Evolutionary conservation across 805 yeast species (phyloP).

Genomic region (Candida pseudoglaebosa): DNA sequence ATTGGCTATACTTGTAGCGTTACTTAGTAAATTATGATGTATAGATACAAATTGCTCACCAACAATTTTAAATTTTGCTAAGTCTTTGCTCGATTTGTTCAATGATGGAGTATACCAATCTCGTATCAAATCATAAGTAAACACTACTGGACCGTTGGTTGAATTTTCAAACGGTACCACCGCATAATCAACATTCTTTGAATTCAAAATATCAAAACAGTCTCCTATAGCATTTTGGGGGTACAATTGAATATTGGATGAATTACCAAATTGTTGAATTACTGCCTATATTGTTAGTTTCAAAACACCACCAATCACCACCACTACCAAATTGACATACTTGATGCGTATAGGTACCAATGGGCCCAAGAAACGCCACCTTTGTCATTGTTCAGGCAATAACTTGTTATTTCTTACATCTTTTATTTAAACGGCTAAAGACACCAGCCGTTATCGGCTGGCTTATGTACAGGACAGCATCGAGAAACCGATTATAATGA

Average conservation of each 20-base stretch:
- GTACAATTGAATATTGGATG: conserved; percentile 22
- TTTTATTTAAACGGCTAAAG: no score
- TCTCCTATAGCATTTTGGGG: conserved; percentile 46
- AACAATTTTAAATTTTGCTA: conserved; percentile 45
- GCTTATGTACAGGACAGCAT: not conserved
- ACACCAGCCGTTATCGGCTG: not conserved
- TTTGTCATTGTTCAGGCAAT: conserved; percentile 15
- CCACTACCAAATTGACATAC: conserved; percentile 30
- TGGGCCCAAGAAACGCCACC: conserved; percentile 83
- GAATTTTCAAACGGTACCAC: conserved; percentile 93
- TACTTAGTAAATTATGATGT: conserved; percentile 67
- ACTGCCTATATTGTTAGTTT: conserved; percentile 28
- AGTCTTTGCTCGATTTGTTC: conserved; percentile 1
- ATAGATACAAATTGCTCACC: conserved; percentile 82
- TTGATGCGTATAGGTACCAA: conserved; percentile 91
- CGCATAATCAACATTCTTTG: conserved; percentile 53
- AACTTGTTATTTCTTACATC: no score
- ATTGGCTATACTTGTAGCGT: conserved; percentile 37
- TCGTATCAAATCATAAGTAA: conserved; percentile 77
- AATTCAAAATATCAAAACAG: conserved; percentile 57
- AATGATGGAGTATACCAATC: conserved; percentile 48
- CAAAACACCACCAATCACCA: not conserved
- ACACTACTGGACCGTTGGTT: conserved; percentile 88
- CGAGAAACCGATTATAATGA: not conserved
- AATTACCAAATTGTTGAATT: conserved; percentile 48